Conservation (phyloP, 2,329 filamentous ascomycete genomes). For the Aureobasidium sp. region DNA sequence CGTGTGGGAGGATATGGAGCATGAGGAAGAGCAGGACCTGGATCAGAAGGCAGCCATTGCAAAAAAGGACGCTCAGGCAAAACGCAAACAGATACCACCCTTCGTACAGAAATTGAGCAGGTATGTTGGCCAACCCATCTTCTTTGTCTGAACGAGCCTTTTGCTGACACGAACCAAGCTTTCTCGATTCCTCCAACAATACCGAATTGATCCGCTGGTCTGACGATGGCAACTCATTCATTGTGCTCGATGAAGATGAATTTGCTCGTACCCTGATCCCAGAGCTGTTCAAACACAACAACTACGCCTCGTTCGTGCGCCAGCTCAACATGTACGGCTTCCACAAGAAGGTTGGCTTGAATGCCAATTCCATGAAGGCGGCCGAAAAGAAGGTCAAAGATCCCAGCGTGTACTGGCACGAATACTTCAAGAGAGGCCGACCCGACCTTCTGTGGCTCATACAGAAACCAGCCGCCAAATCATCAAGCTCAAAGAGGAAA, state of each 20-base stretch:
- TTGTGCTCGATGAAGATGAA: slow-evolving; percentile 92
- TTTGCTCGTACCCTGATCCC: slow-evolving; percentile 68
- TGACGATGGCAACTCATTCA: slow-evolving; percentile 90
- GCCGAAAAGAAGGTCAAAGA: slow-evolving; percentile 91
- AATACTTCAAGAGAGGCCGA: slow-evolving; percentile 88
- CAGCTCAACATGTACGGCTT: slow-evolving; percentile 57
- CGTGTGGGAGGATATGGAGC: slow-evolving; percentile 41
- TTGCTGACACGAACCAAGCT: slow-evolving; percentile 48
- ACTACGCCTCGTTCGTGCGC: slow-evolving; percentile 69
- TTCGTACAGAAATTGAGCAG: slow-evolving; percentile 98
- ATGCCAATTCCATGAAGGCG: slow-evolving; percentile 95
- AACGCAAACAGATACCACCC: slow-evolving; percentile 90
- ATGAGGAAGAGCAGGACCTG: slow-evolving; percentile 69
- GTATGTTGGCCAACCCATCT: slow-evolving; percentile 46
- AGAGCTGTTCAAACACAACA: slow-evolving; percentile 72
- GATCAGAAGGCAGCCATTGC: slow-evolving; percentile 73
- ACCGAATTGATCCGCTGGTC: slow-evolving; percentile 96
- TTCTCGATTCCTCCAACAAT: slow-evolving; percentile 87
- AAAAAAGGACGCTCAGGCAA: slow-evolving; percentile 80
- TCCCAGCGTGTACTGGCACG: slow-evolving; percentile 95
- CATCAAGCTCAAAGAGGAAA: slow-evolving; percentile 41
- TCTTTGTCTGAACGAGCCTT: slow-evolving; percentile 16
- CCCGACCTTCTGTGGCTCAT: slow-evolving; percentile 93
- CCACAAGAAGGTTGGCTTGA: slow-evolving; percentile 58
- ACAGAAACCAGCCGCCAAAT: slow-evolving; percentile 80